These are phyloP conservation scores for Citrus cavaleriei DNA, from an alignment of 345 rosid genomes.

Conservation along the genomic window DNA sequence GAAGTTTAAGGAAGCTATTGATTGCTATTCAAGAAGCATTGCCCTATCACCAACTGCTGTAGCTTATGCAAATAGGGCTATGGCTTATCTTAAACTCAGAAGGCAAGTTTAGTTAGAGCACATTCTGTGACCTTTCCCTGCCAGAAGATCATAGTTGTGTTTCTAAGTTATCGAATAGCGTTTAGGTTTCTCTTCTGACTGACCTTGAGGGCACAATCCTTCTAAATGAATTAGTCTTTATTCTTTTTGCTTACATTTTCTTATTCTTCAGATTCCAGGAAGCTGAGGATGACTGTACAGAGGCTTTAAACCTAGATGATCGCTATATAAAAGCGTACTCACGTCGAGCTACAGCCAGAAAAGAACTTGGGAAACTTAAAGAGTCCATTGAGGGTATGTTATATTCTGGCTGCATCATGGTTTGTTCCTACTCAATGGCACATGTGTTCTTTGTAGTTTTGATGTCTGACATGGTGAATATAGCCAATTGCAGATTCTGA, in stretches of 20 bases:
- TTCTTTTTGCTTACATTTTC: slow-evolving; percentile 5
- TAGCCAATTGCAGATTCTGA: slow-evolving; percentile 71
- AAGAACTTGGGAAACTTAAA: slow-evolving; percentile 68
- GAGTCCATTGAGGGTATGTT: slow-evolving; percentile 73
- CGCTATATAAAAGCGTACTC: slow-evolving; percentile 86
- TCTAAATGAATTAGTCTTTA: neutral
- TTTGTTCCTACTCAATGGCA: neutral
- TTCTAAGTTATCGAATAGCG: neutral
- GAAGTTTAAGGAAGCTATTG: slow-evolving; percentile 80
- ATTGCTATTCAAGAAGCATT: slow-evolving; percentile 88
- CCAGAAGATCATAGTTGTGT: neutral
- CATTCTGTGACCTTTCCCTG: neutral
- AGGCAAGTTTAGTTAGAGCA: slow-evolving; percentile 33
- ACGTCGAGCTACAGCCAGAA: slow-evolving; percentile 87
- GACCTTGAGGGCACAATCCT: neutral
- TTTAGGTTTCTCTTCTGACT: neutral
- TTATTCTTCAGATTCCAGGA: slow-evolving; percentile 53
- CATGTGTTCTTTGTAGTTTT: slow-evolving; percentile 3
- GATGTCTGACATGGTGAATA: slow-evolving; percentile 18
- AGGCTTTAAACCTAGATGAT: slow-evolving; percentile 88
- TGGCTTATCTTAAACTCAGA: slow-evolving; percentile 85
- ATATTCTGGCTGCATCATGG: neutral
- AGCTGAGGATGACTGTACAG: slow-evolving; percentile 92
- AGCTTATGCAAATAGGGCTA: slow-evolving; percentile 85
- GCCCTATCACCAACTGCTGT: slow-evolving; percentile 83